These are phyloP conservation scores for Aspergillus clavatus DNA, from an alignment of 2,329 filamentous ascomycete genomes.

Conservation along the genomic window DNA sequence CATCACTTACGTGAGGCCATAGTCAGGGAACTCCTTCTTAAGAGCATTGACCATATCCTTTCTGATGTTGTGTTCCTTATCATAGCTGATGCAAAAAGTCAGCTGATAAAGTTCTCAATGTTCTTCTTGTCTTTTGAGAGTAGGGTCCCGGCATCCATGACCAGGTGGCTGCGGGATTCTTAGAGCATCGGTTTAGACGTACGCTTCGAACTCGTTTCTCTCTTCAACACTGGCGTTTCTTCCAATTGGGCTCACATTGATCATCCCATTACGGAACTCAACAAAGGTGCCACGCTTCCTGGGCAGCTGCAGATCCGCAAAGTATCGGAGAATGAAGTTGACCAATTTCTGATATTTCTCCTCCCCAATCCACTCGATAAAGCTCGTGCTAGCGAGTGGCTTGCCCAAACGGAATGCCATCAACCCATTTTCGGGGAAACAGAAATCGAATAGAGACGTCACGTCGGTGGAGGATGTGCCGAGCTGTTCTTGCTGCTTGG, in stretches of 20 bases:
- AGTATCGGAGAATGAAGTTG: slow-evolving; percentile 56
- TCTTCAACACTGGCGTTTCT: slow-evolving; percentile 79
- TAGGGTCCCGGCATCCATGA: no score
- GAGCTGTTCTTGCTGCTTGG: slow-evolving; percentile 95
- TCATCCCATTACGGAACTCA: slow-evolving; percentile 63
- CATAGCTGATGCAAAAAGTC: slow-evolving; percentile 53
- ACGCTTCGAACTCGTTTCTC: slow-evolving; percentile 71
- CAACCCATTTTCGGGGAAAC: slow-evolving; percentile 94
- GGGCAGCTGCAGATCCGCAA: slow-evolving; percentile 57
- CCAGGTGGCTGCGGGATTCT: no score
- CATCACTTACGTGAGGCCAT: slow-evolving; percentile 72
- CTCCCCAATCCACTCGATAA: slow-evolving; percentile 91
- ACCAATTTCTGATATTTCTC: slow-evolving; percentile 61
- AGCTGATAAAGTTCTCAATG: slow-evolving; percentile 4
- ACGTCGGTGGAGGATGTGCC: slow-evolving; percentile 65
- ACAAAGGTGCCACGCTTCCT: slow-evolving; percentile 64
- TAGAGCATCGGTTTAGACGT: slow-evolving; percentile 14
- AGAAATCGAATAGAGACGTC: slow-evolving; percentile 89
- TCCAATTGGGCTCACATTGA: slow-evolving; percentile 60
- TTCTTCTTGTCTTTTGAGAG: neutral
- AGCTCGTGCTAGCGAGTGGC: slow-evolving; percentile 70
- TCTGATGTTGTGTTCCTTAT: slow-evolving; percentile 71
- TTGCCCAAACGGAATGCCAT: slow-evolving; percentile 81
- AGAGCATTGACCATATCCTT: slow-evolving; percentile 70
- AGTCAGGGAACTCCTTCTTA: slow-evolving; percentile 74